Base-by-base conservation (phyloP, 2,329 filamentous ascomycete species). In the Nothophaeocryptopus gaeumannii region DNA sequence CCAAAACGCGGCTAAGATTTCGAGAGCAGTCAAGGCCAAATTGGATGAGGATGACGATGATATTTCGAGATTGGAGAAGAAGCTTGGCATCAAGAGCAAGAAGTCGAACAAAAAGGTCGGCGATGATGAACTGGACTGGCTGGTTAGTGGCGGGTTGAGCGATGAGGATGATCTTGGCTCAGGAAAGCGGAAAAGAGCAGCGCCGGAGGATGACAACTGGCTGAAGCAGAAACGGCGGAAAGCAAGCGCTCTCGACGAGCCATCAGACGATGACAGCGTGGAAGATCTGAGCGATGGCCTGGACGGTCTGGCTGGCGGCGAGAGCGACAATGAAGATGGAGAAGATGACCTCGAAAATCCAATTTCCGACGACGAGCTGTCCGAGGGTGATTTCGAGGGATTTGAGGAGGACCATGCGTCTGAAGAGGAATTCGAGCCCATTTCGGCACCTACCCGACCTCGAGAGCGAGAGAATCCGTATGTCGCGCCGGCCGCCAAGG, bases 11-110 rank as follows among this genome's bases (percentile, higher is more conserved):
- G 39, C 40, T 5, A 39, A 47, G 32, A 40, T 59, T 5, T 43
- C 61, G 32, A 47, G 52, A 34, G 51, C 56, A 14, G 61, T 56
- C 8, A 63, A 60, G 41, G 56, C 84, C 3, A 82, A 80, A 59
- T 73, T 96, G 4, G 84, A 81, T 0, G 77, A 88, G 54, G 92
- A 99, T 51, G 90, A 97, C 63, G 88, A 84, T 2, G 89, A 96
- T 60, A 97, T 99, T 59, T 85, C 86, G 14, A 84, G 84, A 2
- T 74, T 96, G 30, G 93, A 99, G 72, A 90, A 85, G 68, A 95
- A 88, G 63, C 74, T 99, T 2, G 92, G 93, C 0, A 78, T 96
- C 31, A 88, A 85, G 64, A 82, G 83, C 16, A 86, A 85, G 53
- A 95, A 89, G 63, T 84, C 81, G 30, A 84, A 85, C 0, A 85